phyloP scores from a whole-genome alignment of 352 stramenopile species.

The Globisporangium heterothallicum region DNA sequence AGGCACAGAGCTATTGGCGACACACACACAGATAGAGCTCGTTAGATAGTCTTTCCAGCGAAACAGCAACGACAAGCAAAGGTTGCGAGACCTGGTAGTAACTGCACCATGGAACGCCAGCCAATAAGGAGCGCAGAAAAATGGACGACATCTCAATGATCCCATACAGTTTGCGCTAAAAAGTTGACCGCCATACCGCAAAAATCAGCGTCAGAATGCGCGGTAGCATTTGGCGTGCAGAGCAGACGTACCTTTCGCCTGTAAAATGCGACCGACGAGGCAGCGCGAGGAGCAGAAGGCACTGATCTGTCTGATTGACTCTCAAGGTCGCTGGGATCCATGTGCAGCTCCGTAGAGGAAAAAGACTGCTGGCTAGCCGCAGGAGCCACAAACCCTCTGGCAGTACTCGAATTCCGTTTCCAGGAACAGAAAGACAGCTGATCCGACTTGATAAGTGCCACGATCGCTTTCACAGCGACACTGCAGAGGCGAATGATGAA shows the following conservation, averaged over 20 bases:
- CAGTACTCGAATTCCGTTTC: constrained; percentile 1
- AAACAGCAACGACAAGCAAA: too few species aligned
- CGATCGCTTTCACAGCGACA: constrained; percentile 49
- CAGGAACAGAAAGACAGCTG: constrained; percentile 21
- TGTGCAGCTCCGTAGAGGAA: background rate
- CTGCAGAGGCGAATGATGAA: constrained; percentile 65
- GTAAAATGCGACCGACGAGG: constrained; percentile 48
- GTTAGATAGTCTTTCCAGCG: too few species aligned
- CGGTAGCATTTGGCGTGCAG: too few species aligned
- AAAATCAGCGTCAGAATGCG: too few species aligned
- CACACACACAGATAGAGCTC: background rate
- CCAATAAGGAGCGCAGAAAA: constrained; percentile 51
- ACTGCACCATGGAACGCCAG: constrained; percentile 65
- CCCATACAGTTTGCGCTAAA: constrained; percentile 65
- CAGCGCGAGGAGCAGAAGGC: constrained; percentile 15
- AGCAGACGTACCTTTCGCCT: constrained; percentile 60
- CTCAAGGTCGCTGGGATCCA: constrained; percentile 7
- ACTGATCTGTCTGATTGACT: constrained; percentile 6
- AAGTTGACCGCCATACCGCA: background rate
- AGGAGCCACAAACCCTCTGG: background rate
- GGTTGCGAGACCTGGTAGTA: constrained; percentile 78
- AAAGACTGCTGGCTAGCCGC: background rate
- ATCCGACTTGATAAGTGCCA: constrained; percentile 43
- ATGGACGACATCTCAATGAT: constrained; percentile 75
- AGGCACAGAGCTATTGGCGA: constrained; percentile 34